Conservation (phyloP, 305 asterid species). For the Rubia peregrina region DNA sequence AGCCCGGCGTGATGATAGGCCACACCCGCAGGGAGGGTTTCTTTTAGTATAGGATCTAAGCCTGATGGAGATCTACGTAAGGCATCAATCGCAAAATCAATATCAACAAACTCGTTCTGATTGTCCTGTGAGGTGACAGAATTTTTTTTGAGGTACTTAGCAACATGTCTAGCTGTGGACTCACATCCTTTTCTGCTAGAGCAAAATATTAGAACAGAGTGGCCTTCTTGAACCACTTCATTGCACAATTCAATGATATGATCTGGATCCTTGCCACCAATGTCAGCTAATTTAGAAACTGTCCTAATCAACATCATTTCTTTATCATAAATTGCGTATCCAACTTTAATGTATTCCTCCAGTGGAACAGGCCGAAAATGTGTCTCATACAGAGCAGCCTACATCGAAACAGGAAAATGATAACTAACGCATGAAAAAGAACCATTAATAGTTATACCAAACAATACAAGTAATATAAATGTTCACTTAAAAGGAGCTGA, state of each 20-base stretch:
- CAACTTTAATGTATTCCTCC: slow-evolving; percentile 91
- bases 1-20: slow-evolving; percentile 99
- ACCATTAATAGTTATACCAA: background rate
- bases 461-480: background rate
- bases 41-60: slow-evolving; percentile 85
- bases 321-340: slow-evolving; percentile 68
- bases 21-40: slow-evolving; percentile 92
- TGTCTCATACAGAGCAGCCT: slow-evolving; percentile 98
- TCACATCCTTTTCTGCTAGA: slow-evolving; percentile 99
- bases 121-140: slow-evolving; percentile 40
- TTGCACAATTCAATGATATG: slow-evolving; percentile 94
- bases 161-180: slow-evolving; percentile 93
- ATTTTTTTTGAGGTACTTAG: slow-evolving; percentile 62
- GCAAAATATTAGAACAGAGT: slow-evolving; percentile 95
- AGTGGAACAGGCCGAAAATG: slow-evolving; percentile 97
- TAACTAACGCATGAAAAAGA: background rate
- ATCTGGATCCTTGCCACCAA: slow-evolving; percentile 97
- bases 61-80: slow-evolving; percentile 94
- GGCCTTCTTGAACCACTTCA: slow-evolving; percentile 99
- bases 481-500: background rate
- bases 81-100: slow-evolving; percentile 66
- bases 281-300: slow-evolving; percentile 61
- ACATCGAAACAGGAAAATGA: slow-evolving; percentile 26
- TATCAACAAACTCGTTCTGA: slow-evolving; percentile 48
- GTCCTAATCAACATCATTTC: slow-evolving; percentile 74